Conservation (phyloP, 1,284 basidiomycete genomes). For the Xerocomus minutiporus region DNA sequence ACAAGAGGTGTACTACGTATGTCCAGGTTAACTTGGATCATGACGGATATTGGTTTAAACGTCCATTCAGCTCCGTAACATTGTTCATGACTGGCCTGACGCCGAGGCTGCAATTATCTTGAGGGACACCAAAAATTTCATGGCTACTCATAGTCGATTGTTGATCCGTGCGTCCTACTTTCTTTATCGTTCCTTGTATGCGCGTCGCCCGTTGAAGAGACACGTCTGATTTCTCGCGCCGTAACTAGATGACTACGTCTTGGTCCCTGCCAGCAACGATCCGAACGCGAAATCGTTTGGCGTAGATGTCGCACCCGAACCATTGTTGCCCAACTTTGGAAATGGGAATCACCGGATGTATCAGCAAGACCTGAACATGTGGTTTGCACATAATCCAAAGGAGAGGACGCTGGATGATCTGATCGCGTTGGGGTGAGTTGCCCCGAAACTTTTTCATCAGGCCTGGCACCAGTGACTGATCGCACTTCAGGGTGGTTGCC, state of each 20-base stretch:
- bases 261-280: constrained; percentile 11
- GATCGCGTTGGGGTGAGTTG: constrained; percentile 18
- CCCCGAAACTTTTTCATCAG: no score
- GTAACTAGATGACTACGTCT: constrained; percentile 22
- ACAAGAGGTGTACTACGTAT: constrained; percentile 45
- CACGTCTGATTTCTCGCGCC: not conserved
- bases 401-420: not conserved
- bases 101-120: constrained; percentile 19
- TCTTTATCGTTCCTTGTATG: not conserved
- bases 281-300: constrained; percentile 5
- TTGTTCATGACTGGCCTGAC: constrained; percentile 21
- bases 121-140: constrained; percentile 16
- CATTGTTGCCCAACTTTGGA: constrained; percentile 31
- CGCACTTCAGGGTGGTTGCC: constrained; percentile 9
- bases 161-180: constrained; percentile 23
- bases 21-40: not conserved
- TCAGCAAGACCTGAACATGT: constrained; percentile 30
- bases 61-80: not conserved
- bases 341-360: constrained; percentile 23
- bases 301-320: constrained; percentile 24
- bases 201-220: no score
- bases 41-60: not conserved
- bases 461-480: no score
- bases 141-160: constrained; percentile 26
- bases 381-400: constrained; percentile 2